Percentiles rank a stretch among this genome's conserved stretches.
These are phyloP conservation scores for Suillus americanus DNA, from an alignment of 768 basidiomycete species.

Conservation along the genomic window DNA sequence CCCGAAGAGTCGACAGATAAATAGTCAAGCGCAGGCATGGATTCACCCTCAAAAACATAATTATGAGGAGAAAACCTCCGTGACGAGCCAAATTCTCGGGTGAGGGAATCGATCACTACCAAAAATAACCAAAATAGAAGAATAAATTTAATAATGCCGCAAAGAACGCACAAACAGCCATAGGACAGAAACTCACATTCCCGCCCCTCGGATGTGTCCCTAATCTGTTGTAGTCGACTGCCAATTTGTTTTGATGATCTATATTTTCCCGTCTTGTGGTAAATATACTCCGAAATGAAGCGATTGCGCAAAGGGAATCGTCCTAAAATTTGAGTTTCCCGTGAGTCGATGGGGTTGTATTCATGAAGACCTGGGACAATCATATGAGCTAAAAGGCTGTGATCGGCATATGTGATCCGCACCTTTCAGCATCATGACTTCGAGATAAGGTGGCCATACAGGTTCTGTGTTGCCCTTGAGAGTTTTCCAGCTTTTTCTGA, in stretches of 20 bases:
- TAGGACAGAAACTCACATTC: constrained; percentile 48
- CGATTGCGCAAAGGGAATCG: constrained; percentile 79
- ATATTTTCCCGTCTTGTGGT: constrained; percentile 62
- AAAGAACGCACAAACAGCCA: constrained; percentile 20
- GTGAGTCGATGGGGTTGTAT: constrained; percentile 72
- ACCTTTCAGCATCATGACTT: constrained; percentile 79
- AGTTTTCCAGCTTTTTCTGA: constrained; percentile 77
- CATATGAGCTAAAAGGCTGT: constrained; percentile 17
- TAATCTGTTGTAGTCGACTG: constrained; percentile 74
- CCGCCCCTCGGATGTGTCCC: constrained; percentile 73
- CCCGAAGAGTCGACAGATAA: constrained; percentile 22
- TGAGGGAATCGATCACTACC: constrained; percentile 35
- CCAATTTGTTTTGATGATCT: constrained; percentile 80
- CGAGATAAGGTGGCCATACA: constrained; percentile 79
- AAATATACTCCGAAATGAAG: constrained; percentile 80
- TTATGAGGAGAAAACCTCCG: constrained; percentile 17
- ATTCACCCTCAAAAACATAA: constrained; percentile 14
- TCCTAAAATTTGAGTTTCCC: constrained; percentile 71
- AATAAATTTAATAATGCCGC: constrained; percentile 22
- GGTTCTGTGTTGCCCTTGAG: constrained; percentile 64
- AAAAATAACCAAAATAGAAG: constrained; percentile 31
- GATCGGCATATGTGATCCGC: constrained; percentile 15
- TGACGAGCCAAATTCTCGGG: constrained; percentile 26
- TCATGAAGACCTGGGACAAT: constrained; percentile 54
- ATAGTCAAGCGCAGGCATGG: constrained; percentile 19